A percentile compares a stretch with the other conserved stretches of the same genome.
These are phyloP conservation scores for Lachnellula willkommii DNA, from an alignment of 2,329 filamentous ascomycete genomes.

Conservation along the genomic window DNA sequence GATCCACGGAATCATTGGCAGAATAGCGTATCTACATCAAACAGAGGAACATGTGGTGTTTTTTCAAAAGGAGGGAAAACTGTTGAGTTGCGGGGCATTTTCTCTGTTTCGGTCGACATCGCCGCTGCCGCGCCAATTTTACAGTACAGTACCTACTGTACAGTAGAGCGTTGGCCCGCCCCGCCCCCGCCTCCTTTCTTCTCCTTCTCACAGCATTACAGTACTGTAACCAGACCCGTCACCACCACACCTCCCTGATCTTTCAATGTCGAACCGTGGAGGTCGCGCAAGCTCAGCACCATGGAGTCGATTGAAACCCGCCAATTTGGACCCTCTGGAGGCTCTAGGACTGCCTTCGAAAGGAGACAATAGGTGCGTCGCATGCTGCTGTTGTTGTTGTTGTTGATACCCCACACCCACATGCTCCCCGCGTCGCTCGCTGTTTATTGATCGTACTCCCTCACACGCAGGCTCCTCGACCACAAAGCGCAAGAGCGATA, in stretches of 20 bases:
- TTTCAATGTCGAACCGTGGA: constrained; percentile 27
- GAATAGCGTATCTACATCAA: no score
- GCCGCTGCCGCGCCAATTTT: background rate
- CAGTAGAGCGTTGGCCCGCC: background rate
- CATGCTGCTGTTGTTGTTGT: background rate
- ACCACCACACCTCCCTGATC: constrained; percentile 1
- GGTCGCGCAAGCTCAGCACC: constrained; percentile 45
- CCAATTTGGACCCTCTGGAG: constrained; percentile 71
- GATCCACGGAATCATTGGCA: no score
- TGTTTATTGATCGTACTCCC: constrained; percentile 13
- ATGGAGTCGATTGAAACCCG: constrained; percentile 69
- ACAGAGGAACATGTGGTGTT: background rate
- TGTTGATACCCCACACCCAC: background rate
- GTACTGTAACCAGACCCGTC: background rate
- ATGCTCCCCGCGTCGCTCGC: background rate
- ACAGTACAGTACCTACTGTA: no score
- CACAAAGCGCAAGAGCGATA: constrained; percentile 76
- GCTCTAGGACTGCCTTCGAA: constrained; percentile 83
- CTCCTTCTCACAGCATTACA: background rate
- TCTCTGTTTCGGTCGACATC: background rate
- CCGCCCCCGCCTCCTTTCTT: background rate
- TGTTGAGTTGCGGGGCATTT: background rate
- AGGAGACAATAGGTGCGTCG: constrained; percentile 70
- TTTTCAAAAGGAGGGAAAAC: background rate
- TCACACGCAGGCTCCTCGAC: constrained; percentile 57